Percentiles rank a stretch among this genome's conserved stretches.
Conservation (phyloP, 2,329 filamentous ascomycete species). For the Aspergillus aculeatinus region DNA sequence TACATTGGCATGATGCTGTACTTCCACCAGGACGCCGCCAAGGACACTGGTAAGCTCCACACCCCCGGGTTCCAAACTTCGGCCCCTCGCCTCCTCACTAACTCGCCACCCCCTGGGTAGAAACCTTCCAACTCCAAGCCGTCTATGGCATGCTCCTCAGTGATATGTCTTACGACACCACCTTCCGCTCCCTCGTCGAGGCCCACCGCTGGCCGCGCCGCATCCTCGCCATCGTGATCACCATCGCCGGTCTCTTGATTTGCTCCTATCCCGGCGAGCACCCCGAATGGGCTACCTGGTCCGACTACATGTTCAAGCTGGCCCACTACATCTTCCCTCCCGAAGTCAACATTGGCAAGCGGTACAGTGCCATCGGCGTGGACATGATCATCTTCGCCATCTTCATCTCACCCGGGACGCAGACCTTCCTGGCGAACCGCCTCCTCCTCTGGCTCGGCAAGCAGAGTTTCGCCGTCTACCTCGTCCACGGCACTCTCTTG, state of each 20-base stretch:
- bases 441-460: constrained; percentile 56
- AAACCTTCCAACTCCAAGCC: constrained; percentile 56
- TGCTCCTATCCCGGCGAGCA: constrained; percentile 53
- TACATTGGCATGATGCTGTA: constrained; percentile 50
- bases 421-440: constrained; percentile 51
- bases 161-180: constrained; percentile 50
- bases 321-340: constrained; percentile 49
- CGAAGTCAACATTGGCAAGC: constrained; percentile 45
- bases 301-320: constrained; percentile 42
- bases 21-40: constrained; percentile 49
- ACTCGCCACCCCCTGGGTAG: constrained; percentile 26
- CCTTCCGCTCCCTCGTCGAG: constrained; percentile 48
- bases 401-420: constrained; percentile 50
- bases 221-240: constrained; percentile 38
- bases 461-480: constrained; percentile 57
- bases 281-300: constrained; percentile 53
- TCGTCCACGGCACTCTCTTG: constrained; percentile 55
- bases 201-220: constrained; percentile 42
- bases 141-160: constrained; percentile 54
- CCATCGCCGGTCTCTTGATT: constrained; percentile 48
- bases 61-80: background rate
- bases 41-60: constrained; percentile 45
- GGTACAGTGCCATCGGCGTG: constrained; percentile 51
- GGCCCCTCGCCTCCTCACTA: background rate
- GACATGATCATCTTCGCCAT: constrained; percentile 53